phyloP scores from a whole-genome alignment of 129 eudicot genomes.

The Artemisia annua region DNA sequence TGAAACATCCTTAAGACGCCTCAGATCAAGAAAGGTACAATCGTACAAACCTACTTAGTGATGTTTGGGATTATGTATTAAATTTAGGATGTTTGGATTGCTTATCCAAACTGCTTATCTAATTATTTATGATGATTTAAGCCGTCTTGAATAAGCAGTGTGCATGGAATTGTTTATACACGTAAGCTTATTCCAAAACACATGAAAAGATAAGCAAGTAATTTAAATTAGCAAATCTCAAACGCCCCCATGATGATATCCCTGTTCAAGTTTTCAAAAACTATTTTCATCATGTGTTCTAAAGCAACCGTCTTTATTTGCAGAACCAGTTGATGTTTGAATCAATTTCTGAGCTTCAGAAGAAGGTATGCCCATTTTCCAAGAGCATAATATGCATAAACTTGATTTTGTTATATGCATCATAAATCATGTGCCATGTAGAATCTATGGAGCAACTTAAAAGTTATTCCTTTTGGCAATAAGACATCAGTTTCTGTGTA shows the following conservation, averaged over 20 bases:
- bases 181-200: no score
- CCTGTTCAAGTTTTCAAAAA: background rate
- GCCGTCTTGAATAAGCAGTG: no score
- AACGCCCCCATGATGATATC: no score
- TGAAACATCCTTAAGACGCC: conserved; percentile 66
- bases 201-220: no score
- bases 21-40: conserved; percentile 71
- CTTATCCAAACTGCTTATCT: no score
- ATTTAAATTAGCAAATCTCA: no score
- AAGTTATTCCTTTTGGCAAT: no score
- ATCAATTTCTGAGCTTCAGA: conserved; percentile 76
- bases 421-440: background rate
- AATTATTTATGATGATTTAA: no score
- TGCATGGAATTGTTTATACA: no score
- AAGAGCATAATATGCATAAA: background rate
- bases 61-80: no score
- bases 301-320: conserved; percentile 19
- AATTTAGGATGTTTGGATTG: no score
- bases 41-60: conserved; percentile 27
- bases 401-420: background rate
- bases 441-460: background rate
- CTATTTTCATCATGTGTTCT: background rate
- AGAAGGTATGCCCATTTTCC: conserved; percentile 51
- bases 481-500: no score
- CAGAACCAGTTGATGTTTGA: conserved; percentile 87